Conservation (phyloP, 2,329 filamentous ascomycete species). For the Paraphoma sp. region DNA sequence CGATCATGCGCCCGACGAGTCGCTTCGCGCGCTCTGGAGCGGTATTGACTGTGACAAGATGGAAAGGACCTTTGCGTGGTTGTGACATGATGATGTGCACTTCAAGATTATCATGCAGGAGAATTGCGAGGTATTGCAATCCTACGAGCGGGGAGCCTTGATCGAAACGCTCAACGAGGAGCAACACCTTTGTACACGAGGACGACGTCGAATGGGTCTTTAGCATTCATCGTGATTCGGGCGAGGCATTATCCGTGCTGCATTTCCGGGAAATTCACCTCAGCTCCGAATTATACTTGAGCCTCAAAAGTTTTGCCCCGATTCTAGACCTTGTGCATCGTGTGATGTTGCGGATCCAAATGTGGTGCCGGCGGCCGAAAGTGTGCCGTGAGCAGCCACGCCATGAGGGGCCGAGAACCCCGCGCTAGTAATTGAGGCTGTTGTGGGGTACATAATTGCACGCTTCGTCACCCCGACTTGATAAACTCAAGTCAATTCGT, state of each 20-base stretch:
- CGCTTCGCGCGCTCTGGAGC: conserved; percentile 69
- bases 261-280: neutral
- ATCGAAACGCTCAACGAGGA: too few relatives aligned
- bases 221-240: neutral
- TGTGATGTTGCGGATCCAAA: neutral
- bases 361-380: conserved; percentile 1
- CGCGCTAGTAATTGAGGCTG: conserved; percentile 23
- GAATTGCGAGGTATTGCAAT: too few relatives aligned
- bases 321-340: neutral
- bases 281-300: neutral
- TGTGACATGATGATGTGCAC: neutral
- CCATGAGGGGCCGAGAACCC: conserved; percentile 23
- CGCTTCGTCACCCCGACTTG: neutral
- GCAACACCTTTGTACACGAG: neutral
- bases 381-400: conserved; percentile 1
- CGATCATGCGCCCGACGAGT: conserved; percentile 66
- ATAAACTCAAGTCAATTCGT: conserved; percentile 4
- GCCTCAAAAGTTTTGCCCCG: neutral
- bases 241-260: neutral
- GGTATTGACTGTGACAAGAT: conserved; percentile 72
- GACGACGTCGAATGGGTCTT: too few relatives aligned
- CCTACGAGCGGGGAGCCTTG: too few relatives aligned
- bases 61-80: conserved; percentile 59
- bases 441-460: conserved; percentile 22
- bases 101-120: too few relatives aligned